Evolutionary conservation across 768 basidiomycete species (phyloP), one percentile per base, ranked within the genome.

Genomic region (Mrakia blollopis): DNA sequence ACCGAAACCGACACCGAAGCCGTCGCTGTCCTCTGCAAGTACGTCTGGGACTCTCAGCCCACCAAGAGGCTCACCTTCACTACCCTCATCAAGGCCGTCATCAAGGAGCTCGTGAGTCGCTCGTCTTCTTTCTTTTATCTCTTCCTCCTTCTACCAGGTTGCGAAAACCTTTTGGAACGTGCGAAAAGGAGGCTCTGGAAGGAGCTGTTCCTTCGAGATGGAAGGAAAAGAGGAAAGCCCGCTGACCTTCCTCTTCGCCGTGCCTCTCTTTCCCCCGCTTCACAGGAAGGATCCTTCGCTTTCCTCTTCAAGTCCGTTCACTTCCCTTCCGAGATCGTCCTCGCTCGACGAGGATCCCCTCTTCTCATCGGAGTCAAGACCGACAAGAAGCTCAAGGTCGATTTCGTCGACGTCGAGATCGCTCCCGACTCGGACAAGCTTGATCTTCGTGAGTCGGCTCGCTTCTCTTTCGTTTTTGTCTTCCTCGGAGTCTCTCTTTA

Each of bases 321-420:
- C 86, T 99, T 89, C 87, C 97, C 97, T 61, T 92, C 96, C 80
- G 92, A 98, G 84, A 89, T 95, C 79, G 95, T 98, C 79, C 92
- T 92, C 71, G 94, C 95, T 76, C 94, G 95, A 80, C 92, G 97
- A 81, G 97, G 97, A 80, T 98, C 96, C 21, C 97, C 97, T 39
- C 89, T 99, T 41, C 85, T 98, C 76, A 89, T 99, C 82, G 97
- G 97, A 86, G 96, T 99, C 83, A 98, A 98, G 90, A 98, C 97
- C 25, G 96, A 99, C 83, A 95, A 97, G 88, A 98, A 98, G 85
- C 88, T 99, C 81, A 99, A 99, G 87, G 96, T 98, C 54, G 97
- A 99, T 86, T 98, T 99, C 80, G 96, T 99, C 67, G 97, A 98
- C 85, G 97, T 99, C 75, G 95, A 98, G 84, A 89, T 98, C 81